These are phyloP conservation scores for Tilletia caries DNA, from an alignment of 1,284 basidiomycete species.

Conservation along the genomic window DNA sequence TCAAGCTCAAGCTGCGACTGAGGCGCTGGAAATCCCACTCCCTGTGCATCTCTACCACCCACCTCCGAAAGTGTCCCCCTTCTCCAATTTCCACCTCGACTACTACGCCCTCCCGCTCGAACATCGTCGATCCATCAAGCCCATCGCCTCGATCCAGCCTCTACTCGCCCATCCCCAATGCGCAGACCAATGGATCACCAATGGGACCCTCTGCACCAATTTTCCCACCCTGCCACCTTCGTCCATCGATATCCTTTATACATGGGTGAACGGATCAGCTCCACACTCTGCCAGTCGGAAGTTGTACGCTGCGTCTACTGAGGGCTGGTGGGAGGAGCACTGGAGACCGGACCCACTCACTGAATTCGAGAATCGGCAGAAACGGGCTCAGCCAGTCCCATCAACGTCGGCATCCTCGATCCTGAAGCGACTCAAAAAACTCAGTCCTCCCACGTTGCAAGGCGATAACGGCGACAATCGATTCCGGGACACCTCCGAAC, in stretches of 20 bases:
- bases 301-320: background rate
- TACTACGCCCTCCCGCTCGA: constrained; percentile 4
- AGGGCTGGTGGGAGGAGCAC: constrained; percentile 1
- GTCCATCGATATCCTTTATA: constrained; percentile 13
- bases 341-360: background rate
- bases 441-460: background rate
- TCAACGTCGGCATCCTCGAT: background rate
- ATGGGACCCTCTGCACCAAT: background rate
- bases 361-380: background rate
- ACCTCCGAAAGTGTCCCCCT: background rate
- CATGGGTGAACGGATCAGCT: constrained; percentile 19
- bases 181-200: background rate
- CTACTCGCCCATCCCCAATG: background rate
- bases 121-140: background rate
- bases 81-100: background rate
- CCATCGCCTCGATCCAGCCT: background rate
- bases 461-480: constrained; percentile 21
- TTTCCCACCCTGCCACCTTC: background rate
- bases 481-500: constrained; percentile 37
- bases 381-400: background rate
- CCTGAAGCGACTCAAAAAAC: background rate
- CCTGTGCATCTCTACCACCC: background rate
- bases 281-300: background rate
- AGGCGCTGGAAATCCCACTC: background rate
- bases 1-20: background rate